phyloP scores from a whole-genome alignment of 116 monocot species.

The Thalassia testudinum region DNA sequence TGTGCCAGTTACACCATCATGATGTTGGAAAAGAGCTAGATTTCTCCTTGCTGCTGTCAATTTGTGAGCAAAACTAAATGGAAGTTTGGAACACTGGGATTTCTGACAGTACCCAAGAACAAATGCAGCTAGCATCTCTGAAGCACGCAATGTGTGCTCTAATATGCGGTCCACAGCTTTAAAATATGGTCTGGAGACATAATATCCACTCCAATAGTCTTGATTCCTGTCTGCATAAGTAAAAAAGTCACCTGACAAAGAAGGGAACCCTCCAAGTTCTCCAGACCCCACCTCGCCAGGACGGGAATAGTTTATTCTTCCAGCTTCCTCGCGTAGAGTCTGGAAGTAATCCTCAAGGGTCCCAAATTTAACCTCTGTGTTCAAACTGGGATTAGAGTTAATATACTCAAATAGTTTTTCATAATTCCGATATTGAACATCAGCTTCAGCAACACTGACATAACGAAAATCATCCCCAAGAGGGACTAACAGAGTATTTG shows the following conservation, averaged over 20 bases:
- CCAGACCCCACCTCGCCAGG: constrained; percentile 69
- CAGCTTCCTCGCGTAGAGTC: constrained; percentile 77
- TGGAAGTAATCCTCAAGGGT: constrained; percentile 90
- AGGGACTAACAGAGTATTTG: constrained; percentile 86
- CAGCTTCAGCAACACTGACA: constrained; percentile 76
- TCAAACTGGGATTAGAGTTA: constrained; percentile 58
- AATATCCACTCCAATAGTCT: constrained; percentile 98
- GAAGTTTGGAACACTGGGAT: constrained; percentile 49
- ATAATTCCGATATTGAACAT: constrained; percentile 84
- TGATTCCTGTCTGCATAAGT: constrained; percentile 93
- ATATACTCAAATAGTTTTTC: constrained; percentile 85
- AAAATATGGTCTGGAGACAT: constrained; percentile 95
- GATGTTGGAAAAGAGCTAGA: constrained; percentile 96
- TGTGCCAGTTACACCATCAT: constrained; percentile 95
- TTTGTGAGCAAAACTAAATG: constrained; percentile 71
- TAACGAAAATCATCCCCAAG: constrained; percentile 98
- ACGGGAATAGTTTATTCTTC: constrained; percentile 65
- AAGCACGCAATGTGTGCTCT: constrained; percentile 87
- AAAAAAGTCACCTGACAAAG: constrained; percentile 94
- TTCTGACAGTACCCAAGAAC: constrained; percentile 80
- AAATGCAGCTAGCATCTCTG: constrained; percentile 75
- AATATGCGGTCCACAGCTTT: constrained; percentile 91
- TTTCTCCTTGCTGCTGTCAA: constrained; percentile 92
- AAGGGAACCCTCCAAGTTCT: constrained; percentile 80
- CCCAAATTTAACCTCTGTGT: constrained; percentile 88